Conservation (phyloP, 257 asterid species). For the Fraxinus anomala region DNA sequence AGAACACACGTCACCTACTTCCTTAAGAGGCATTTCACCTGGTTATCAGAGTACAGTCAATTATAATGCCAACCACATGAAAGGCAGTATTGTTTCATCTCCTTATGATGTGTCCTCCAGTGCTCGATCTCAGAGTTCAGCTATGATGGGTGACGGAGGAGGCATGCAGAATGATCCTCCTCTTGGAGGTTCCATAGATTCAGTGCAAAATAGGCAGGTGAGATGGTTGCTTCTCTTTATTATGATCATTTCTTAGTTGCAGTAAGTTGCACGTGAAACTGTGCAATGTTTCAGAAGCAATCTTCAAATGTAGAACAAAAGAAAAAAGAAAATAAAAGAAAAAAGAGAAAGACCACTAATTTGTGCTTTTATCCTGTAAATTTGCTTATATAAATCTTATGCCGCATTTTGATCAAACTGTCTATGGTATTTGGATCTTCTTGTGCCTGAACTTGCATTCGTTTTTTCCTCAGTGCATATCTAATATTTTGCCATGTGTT, state of each 20-base stretch:
- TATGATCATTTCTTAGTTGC: constrained; percentile 26
- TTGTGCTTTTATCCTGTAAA: background rate
- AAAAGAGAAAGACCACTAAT: background rate
- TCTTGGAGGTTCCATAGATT: constrained; percentile 70
- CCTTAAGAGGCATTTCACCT: constrained; percentile 66
- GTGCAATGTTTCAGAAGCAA: too few species aligned
- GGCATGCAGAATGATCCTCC: constrained; percentile 74
- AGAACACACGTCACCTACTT: constrained; percentile 56
- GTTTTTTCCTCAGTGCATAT: constrained; percentile 8
- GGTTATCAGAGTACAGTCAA: constrained; percentile 54
- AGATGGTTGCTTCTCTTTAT: constrained; percentile 28
- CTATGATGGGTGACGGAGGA: constrained; percentile 70
- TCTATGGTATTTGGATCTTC: constrained; percentile 1
- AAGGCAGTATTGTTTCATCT: constrained; percentile 70
- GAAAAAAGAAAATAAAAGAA: background rate
- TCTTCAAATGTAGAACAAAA: background rate
- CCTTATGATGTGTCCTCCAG: constrained; percentile 71
- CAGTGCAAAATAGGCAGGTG: constrained; percentile 71
- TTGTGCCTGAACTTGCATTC: constrained; percentile 14
- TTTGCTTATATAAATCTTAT: background rate
- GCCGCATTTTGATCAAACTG: background rate
- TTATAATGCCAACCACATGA: constrained; percentile 50
- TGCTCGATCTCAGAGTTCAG: constrained; percentile 64
- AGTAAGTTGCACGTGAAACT: background rate
- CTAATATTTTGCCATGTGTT: constrained; percentile 26